Conservation (phyloP, 179 eudicot species). For the Gypsophila paniculata region DNA sequence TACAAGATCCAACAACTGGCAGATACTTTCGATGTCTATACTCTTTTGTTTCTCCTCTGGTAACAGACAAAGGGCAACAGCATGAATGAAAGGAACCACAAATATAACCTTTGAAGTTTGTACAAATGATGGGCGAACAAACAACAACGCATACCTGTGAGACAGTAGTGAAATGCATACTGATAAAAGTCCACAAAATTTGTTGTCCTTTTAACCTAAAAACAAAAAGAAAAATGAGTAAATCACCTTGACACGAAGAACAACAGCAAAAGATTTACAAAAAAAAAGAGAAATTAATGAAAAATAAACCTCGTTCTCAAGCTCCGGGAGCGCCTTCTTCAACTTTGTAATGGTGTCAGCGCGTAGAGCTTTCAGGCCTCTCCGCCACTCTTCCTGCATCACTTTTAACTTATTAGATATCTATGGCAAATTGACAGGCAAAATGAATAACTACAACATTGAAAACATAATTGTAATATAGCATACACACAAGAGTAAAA, state of each 20-base stretch:
- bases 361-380: constrained; percentile 73
- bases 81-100: not conserved
- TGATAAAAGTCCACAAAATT: constrained; percentile 69
- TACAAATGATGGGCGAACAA: not conserved
- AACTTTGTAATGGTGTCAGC: constrained; percentile 70
- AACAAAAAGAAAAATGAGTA: constrained; percentile 20
- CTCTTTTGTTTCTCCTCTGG: constrained; percentile 95
- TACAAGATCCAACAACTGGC: constrained; percentile 82
- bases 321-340: constrained; percentile 69
- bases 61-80: constrained; percentile 1
- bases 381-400: constrained; percentile 89
- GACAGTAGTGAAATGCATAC: constrained; percentile 77
- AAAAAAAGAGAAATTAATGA: not conserved
- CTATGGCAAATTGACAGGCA: not conserved
- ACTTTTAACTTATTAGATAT: constrained; percentile 9
- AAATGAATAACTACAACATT: not conserved
- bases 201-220: constrained; percentile 72
- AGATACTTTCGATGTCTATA: constrained; percentile 87
- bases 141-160: constrained; percentile 57
- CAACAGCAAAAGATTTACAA: not conserved
- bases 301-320: constrained; percentile 69
- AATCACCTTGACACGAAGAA: not conserved
- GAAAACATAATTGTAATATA: not conserved
- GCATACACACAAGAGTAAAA: not conserved
- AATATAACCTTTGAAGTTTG: not conserved